Evolutionary conservation across 2,329 filamentous ascomycete genomes (phyloP).

Genomic region (Graphiopsis chlorocephala): DNA sequence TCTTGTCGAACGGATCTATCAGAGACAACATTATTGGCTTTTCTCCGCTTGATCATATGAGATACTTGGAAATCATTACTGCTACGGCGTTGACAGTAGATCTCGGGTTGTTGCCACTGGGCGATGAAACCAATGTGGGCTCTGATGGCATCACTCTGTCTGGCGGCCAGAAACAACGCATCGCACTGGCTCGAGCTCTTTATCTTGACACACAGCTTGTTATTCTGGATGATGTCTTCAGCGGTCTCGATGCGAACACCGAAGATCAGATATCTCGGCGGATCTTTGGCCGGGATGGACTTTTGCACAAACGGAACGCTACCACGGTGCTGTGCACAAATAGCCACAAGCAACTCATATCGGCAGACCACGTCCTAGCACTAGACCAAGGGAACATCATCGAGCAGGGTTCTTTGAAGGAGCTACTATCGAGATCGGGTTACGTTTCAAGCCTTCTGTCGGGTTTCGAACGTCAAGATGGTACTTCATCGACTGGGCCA

Average conservation of each 20-base stretch:
- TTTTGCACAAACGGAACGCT: neutral
- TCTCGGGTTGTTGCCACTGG: neutral
- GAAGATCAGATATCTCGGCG: neutral
- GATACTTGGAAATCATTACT: neutral
- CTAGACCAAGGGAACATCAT: neutral
- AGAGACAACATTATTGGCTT: conserved; percentile 38
- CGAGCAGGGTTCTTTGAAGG: neutral
- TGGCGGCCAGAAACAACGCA: conserved; percentile 43
- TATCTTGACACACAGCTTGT: conserved; percentile 49
- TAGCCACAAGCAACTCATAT: neutral
- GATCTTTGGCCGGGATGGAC: neutral
- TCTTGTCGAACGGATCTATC: conserved; percentile 30
- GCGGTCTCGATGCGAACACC: conserved; percentile 49
- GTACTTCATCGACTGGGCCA: neutral
- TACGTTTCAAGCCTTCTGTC: neutral
- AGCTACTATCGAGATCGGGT: neutral
- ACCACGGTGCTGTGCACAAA: neutral
- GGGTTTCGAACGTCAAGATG: neutral
- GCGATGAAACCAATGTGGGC: neutral
- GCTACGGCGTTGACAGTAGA: neutral
- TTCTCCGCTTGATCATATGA: conserved; percentile 48
- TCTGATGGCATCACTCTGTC: conserved; percentile 25
- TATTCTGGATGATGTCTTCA: conserved; percentile 52
- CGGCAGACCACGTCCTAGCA: neutral
- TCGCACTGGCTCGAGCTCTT: conserved; percentile 43